These are phyloP conservation scores for Rhytidiadelphus loreus DNA, from an alignment of 225 moss, liverwort and hornwort species.

Conservation along the genomic window DNA sequence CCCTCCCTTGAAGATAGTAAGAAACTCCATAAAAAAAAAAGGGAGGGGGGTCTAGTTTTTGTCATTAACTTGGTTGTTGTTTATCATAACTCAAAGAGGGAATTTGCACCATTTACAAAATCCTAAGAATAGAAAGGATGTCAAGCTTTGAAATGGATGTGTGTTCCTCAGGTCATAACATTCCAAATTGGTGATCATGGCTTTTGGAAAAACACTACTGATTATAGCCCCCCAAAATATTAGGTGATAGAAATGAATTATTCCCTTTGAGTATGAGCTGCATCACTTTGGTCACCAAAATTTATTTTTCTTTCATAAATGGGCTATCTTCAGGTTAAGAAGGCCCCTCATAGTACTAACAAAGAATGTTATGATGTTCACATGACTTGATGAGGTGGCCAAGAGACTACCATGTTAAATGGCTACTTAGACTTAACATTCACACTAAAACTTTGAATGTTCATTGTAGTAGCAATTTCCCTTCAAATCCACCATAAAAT, in stretches of 20 bases:
- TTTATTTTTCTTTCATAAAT: not conserved
- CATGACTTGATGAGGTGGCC: not conserved
- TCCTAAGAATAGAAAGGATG: not conserved
- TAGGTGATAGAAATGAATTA: not conserved
- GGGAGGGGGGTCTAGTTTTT: accelerated
- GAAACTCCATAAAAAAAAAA: not conserved
- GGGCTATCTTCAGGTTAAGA: accelerated
- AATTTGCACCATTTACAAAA: not conserved
- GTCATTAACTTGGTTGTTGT: not conserved
- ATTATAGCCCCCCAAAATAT: not conserved
- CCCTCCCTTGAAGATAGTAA: not conserved
- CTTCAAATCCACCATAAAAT: too few species aligned
- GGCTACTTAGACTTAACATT: not conserved
- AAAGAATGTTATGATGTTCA: not conserved
- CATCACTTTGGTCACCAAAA: not conserved
- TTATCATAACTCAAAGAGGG: not conserved
- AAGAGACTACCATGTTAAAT: too few species aligned
- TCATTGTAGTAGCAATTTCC: too few species aligned
- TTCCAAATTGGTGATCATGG: not conserved
- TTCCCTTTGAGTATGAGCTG: accelerated
- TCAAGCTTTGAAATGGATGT: not conserved
- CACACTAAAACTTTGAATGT: not conserved
- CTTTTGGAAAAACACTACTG: accelerated
- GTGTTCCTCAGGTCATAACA: not conserved
- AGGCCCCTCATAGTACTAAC: accelerated